Evolutionary conservation across 2,329 filamentous ascomycete species (phyloP).

Genomic region (Penicillium sp.): DNA sequence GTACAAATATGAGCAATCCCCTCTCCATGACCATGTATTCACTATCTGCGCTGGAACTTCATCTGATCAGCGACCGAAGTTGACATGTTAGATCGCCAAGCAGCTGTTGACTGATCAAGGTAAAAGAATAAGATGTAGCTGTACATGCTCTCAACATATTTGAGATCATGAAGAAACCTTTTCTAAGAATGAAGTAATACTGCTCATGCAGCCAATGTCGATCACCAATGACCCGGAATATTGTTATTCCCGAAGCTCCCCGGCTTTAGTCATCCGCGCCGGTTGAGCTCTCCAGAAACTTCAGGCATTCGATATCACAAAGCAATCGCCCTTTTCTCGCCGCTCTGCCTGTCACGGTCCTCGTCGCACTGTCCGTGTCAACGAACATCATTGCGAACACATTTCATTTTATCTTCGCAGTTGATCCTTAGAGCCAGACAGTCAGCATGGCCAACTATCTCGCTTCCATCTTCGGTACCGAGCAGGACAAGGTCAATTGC

Average conservation of each 20-base stretch:
- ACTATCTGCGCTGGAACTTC: no score
- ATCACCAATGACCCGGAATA: conserved; percentile 9
- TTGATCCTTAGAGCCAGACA: not conserved
- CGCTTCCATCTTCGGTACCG: conserved; percentile 97
- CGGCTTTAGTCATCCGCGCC: conserved; percentile 25
- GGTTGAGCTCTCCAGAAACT: conserved; percentile 35
- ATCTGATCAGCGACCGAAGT: no score
- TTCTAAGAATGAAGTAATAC: no score
- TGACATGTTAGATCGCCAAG: no score
- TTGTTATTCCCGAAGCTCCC: conserved; percentile 13
- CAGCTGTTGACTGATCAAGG: no score
- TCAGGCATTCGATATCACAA: conserved; percentile 22
- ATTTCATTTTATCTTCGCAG: conserved; percentile 2
- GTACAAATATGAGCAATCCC: no score
- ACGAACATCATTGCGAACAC: not conserved
- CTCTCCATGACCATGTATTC: no score
- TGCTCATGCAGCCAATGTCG: no score
- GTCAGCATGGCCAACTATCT: conserved; percentile 87
- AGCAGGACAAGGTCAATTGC: conserved; percentile 99
- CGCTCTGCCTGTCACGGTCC: not conserved
- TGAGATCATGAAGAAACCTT: no score
- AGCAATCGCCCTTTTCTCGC: conserved; percentile 10
- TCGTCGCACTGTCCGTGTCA: not conserved
- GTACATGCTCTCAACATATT: no score
- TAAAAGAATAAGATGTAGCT: no score